A percentile compares a stretch with the other conserved stretches of the same genome.
Evolutionary conservation across 371 early-diverging fungal species (phyloP).

Genomic region (Mucor racemosus): DNA sequence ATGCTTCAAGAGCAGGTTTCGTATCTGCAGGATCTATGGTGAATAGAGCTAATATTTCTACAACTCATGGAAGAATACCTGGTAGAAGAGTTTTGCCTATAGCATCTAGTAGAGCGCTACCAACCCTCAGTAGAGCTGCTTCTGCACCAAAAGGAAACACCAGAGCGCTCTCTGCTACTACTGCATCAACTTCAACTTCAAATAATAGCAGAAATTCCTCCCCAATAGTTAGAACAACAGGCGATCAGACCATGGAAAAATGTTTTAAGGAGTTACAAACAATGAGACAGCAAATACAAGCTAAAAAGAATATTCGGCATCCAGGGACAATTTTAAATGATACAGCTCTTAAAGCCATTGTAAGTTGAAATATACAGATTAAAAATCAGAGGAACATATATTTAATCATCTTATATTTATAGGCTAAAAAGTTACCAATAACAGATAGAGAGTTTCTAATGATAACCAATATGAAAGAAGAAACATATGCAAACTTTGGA

Average conservation of each 20-base stretch:
- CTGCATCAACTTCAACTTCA: neutral
- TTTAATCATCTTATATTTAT: neutral
- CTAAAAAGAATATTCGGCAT: constrained; percentile 9
- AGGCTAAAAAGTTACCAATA: constrained; percentile 26
- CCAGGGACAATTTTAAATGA: constrained; percentile 18
- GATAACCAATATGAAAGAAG: constrained; percentile 23
- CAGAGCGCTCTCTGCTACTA: neutral
- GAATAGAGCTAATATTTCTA: neutral
- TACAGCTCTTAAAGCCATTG: constrained; percentile 25
- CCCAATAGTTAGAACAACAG: neutral
- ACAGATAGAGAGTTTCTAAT: constrained; percentile 21
- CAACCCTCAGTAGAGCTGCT: neutral
- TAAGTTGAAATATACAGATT: constrained; percentile 5
- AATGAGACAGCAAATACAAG: constrained; percentile 8
- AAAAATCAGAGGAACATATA: neutral
- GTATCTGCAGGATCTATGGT: constrained; percentile 5
- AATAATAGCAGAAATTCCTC: neutral
- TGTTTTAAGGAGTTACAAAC: constrained; percentile 13
- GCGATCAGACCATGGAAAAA: neutral
- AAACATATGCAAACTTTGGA: constrained; percentile 19
- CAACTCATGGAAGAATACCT: neutral
- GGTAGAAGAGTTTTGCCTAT: neutral
- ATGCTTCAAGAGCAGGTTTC: neutral
- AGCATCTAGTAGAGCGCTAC: neutral
- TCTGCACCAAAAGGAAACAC: neutral